These are phyloP conservation scores for Trypethelium eluteriae DNA, from an alignment of 495 filamentous ascomycete species.

Conservation along the genomic window DNA sequence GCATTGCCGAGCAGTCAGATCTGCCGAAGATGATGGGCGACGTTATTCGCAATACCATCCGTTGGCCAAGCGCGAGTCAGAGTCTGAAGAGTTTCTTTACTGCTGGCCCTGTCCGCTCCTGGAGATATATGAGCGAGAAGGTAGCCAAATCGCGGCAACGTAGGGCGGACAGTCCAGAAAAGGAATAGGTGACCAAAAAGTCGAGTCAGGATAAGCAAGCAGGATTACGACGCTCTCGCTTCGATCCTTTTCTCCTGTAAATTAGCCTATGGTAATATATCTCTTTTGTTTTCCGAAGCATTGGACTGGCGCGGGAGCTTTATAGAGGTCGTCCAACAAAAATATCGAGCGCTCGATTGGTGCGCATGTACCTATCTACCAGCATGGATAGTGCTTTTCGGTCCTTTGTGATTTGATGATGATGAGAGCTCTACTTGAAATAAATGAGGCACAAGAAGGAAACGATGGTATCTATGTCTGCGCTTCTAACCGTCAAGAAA, in stretches of 20 bases:
- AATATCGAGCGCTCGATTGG: no score
- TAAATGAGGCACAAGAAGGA: no score
- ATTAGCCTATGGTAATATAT: background rate
- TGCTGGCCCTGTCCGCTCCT: slow-evolving; percentile 57
- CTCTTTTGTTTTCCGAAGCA: no score
- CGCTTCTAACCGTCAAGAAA: no score
- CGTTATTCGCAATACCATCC: slow-evolving; percentile 77
- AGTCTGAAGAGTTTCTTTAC: slow-evolving; percentile 74
- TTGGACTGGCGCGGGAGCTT: no score
- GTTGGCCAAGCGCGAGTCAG: slow-evolving; percentile 83
- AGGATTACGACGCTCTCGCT: background rate
- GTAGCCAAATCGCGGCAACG: slow-evolving; percentile 47
- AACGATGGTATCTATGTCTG: no score
- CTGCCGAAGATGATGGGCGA: slow-evolving; percentile 58
- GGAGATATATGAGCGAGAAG: slow-evolving; percentile 79
- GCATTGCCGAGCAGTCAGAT: slow-evolving; percentile 67
- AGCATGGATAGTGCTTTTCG: no score
- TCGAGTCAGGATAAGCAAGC: background rate
- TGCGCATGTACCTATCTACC: no score
- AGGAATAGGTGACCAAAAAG: background rate
- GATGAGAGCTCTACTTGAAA: no score
- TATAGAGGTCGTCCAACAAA: no score
- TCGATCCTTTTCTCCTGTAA: background rate
- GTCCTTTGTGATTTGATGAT: no score
- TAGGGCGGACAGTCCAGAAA: background rate